Base-by-base conservation (phyloP, 306 rosid genomes). In the Myrica gale region DNA sequence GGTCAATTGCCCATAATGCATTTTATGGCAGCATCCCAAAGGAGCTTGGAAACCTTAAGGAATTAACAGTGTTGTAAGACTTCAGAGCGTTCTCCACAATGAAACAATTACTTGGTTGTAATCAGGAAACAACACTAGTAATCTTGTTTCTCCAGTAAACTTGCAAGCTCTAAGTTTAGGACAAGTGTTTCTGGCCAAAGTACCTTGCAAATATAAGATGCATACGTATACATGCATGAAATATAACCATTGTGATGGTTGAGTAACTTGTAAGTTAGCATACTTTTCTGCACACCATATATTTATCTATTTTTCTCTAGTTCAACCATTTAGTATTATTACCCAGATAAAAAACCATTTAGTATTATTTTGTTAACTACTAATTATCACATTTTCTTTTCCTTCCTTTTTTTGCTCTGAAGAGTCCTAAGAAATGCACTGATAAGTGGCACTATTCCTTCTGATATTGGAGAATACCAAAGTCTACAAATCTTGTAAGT, bases 31-130 rank as follows among this genome's bases (percentile, higher is more conserved):
- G 72, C 46, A 69, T 82, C 58, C 85, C 85, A 10, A 82, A 67
- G 81, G 85, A 82, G 76, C 75, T 82, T 73, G 85, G 81, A 50
- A 82, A 77, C 48, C 85, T 82, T 43, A 68, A n/a, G 78, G 53
- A 58, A 13, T 70, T 82, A 10, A 41, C 0, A 6, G 0, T 41
- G 79, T 61, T 82, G 85, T 82, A 73, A 82, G 85, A 42, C 17
- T 41, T 51, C 32, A 58, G 23, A 21, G 7, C 50, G 39, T 68
- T 37, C 4, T 23, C 10, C 42, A 13, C 7, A 19, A 7, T 15
- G 1, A 62, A 60, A 62, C 9, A 39, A 26, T 54, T 16, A n/a
- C n/a, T 54, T 54, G 20, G 20, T 54, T 54, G 20, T 16, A 16
- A 54, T 23, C 23, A 54, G 19, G 60, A 54, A 54, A 7, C 20